Evolutionary conservation across 345 rosid genomes (phyloP).

Genomic region (Barbarea vulgaris): DNA sequence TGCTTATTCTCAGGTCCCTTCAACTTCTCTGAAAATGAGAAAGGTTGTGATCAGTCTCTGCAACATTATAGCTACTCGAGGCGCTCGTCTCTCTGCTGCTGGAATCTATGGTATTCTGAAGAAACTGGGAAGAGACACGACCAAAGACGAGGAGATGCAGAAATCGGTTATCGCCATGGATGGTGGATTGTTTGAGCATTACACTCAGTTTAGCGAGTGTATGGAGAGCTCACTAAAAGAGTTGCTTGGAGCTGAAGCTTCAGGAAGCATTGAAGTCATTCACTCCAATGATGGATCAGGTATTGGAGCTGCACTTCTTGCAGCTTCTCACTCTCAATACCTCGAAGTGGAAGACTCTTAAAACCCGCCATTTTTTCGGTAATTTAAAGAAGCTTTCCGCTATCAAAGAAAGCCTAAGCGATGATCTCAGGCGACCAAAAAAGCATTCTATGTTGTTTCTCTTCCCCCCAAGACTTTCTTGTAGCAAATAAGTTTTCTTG

Average conservation of each 20-base stretch:
- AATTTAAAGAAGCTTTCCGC: constrained; percentile 19
- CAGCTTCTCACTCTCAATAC: constrained; percentile 73
- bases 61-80: constrained; percentile 65
- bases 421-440: constrained; percentile 15
- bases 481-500: constrained; percentile 27
- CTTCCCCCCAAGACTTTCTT: neutral
- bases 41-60: constrained; percentile 63
- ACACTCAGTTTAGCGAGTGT: constrained; percentile 59
- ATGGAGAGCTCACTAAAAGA: constrained; percentile 64
- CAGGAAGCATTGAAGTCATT: constrained; percentile 48
- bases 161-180: constrained; percentile 75
- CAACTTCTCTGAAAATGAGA: constrained; percentile 60
- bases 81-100: constrained; percentile 79
- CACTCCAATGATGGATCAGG: constrained; percentile 82
- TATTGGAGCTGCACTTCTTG: constrained; percentile 74
- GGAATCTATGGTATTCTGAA: constrained; percentile 73
- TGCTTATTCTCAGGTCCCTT: constrained; percentile 39
- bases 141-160: constrained; percentile 56
- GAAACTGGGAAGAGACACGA: constrained; percentile 67
- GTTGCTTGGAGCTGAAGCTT: constrained; percentile 63
- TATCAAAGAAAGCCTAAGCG: neutral
- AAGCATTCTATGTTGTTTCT: neutral
- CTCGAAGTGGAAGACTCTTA: constrained; percentile 31
- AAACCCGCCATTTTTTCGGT: constrained; percentile 17
- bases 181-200: constrained; percentile 84